These are phyloP conservation scores for Primulina tabacum DNA, from an alignment of 257 asterid genomes.

Conservation along the genomic window DNA sequence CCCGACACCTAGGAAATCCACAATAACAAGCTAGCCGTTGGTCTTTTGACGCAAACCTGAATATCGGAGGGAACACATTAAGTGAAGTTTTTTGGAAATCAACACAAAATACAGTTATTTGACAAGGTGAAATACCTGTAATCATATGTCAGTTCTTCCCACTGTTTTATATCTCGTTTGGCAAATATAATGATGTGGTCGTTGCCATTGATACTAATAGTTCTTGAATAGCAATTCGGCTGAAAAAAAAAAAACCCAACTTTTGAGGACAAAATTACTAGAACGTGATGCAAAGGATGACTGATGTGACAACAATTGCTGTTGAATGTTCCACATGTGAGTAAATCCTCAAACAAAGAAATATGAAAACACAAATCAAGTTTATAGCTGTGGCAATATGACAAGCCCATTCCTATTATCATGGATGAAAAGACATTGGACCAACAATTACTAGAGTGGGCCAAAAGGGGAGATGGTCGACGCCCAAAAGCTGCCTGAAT, in stretches of 20 bases:
- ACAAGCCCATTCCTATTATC: no score
- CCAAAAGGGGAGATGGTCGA: no score
- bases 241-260: constrained; percentile 34
- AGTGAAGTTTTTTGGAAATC: constrained; percentile 15
- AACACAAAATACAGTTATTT: constrained; percentile 9
- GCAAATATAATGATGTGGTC: constrained; percentile 93
- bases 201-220: constrained; percentile 56
- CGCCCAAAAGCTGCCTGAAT: no score
- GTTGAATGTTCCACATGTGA: not conserved
- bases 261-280: constrained; percentile 5
- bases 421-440: no score
- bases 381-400: constrained; percentile 1
- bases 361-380: not conserved
- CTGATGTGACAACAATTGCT: not conserved
- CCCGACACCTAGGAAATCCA: constrained; percentile 86
- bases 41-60: constrained; percentile 76
- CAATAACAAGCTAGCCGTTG: constrained; percentile 84
- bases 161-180: constrained; percentile 75
- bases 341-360: not conserved
- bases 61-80: constrained; percentile 19
- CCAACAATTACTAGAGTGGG: no score
- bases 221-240: constrained; percentile 98
- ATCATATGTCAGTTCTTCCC: constrained; percentile 95
- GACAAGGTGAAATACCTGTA: constrained; percentile 63
- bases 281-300: constrained; percentile 2